These are phyloP conservation scores for Alternaria sp. DNA, from an alignment of 2,329 filamentous ascomycete species.

Conservation along the genomic window DNA sequence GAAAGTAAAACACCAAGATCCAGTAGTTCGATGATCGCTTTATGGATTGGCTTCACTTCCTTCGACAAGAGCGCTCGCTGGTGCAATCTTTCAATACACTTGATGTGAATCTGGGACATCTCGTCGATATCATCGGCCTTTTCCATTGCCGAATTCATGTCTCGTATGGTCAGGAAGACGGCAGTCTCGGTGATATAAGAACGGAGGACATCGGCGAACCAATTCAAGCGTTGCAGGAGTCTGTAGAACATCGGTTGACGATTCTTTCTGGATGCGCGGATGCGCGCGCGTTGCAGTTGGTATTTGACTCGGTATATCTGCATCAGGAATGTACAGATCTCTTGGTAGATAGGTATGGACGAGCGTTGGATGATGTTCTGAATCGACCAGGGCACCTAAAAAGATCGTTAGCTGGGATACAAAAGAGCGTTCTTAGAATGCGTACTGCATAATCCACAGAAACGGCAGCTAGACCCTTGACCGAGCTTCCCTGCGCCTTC, in stretches of 20 bases:
- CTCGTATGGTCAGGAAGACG: constrained; percentile 64
- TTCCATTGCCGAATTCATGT: constrained; percentile 64
- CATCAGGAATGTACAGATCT: constrained; percentile 75
- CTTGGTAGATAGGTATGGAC: constrained; percentile 71
- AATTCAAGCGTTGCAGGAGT: constrained; percentile 73
- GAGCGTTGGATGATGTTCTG: constrained; percentile 75
- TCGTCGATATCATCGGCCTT: constrained; percentile 75
- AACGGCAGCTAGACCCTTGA: constrained; percentile 69
- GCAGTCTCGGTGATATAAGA: constrained; percentile 79
- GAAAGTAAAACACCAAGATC: constrained; percentile 76
- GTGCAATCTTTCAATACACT: constrained; percentile 67
- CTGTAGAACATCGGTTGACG: constrained; percentile 49
- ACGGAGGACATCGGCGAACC: constrained; percentile 78
- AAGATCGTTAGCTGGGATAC: background rate
- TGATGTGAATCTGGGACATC: constrained; percentile 75
- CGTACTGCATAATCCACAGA: constrained; percentile 71
- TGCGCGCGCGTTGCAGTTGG: constrained; percentile 63
- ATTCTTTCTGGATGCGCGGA: constrained; percentile 10
- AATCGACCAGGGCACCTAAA: constrained; percentile 61
- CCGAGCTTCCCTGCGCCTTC: constrained; percentile 61
- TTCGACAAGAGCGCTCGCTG: constrained; percentile 73
- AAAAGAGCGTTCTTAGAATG: constrained; percentile 37
- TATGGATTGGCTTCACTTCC: constrained; percentile 72
- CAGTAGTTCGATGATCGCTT: constrained; percentile 75
- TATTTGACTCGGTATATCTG: constrained; percentile 76